Conservation (phyloP, 2,329 filamentous ascomycete species). For the Trichoderma sp. region DNA sequence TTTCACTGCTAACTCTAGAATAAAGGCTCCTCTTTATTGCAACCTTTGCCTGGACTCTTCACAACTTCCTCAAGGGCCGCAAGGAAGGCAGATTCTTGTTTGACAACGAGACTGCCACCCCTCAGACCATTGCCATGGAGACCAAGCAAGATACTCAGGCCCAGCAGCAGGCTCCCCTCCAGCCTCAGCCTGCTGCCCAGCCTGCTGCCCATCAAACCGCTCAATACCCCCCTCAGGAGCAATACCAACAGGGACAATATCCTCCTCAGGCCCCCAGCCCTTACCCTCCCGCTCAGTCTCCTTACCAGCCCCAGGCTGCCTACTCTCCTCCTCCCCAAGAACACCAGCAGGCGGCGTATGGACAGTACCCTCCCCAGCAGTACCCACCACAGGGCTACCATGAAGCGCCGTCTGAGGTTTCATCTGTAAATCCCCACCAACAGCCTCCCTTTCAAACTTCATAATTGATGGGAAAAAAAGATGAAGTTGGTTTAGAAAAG, state of each 20-base stretch:
- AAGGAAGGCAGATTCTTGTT: conserved; percentile 44
- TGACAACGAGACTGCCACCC: conserved; percentile 27
- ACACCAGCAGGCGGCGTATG: conserved; percentile 32
- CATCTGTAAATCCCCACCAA: conserved; percentile 14
- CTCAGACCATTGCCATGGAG: conserved; percentile 42
- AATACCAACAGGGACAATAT: conserved; percentile 35
- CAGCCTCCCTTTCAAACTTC: conserved; percentile 11
- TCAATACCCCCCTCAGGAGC: conserved; percentile 31
- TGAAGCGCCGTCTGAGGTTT: conserved; percentile 21
- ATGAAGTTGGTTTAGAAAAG: neutral
- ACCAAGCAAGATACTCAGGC: conserved; percentile 38
- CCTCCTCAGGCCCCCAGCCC: conserved; percentile 29
- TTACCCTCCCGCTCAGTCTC: conserved; percentile 35
- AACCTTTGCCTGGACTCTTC: conserved; percentile 43
- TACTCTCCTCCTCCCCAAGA: conserved; percentile 36
- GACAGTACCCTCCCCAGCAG: conserved; percentile 35
- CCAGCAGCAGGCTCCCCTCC: conserved; percentile 31
- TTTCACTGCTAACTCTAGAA: neutral
- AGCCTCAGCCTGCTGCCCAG: conserved; percentile 29
- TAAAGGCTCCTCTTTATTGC: conserved; percentile 47
- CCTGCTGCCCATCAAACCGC: conserved; percentile 14
- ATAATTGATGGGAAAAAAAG: neutral
- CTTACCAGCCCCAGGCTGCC: conserved; percentile 38
- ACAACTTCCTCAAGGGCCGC: conserved; percentile 44
- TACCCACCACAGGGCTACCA: conserved; percentile 23